A percentile compares a stretch with the other conserved stretches of the same genome.
Conservation (phyloP, 305 asterid genomes). For the Rubia balearica region DNA sequence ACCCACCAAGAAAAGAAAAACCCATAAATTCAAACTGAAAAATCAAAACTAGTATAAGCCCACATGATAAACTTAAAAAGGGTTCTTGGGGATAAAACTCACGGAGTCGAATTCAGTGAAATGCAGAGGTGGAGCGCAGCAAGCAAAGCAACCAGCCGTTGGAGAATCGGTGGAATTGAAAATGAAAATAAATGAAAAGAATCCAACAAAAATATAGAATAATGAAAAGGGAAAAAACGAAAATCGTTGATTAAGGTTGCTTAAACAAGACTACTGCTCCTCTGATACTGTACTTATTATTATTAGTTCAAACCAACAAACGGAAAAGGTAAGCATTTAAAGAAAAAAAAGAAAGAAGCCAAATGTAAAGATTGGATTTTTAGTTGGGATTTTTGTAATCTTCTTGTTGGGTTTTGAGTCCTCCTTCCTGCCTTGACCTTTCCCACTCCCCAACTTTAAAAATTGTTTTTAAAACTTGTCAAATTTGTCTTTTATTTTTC, state of each 20-base stretch:
- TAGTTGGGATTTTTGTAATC: neutral
- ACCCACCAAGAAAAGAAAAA: neutral
- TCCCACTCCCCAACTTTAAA: neutral
- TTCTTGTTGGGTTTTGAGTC: neutral
- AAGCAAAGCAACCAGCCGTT: neutral
- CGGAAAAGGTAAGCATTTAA: neutral
- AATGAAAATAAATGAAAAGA: neutral
- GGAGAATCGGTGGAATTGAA: neutral
- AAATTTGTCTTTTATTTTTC: neutral
- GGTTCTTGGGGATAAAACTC: neutral
- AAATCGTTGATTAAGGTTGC: neutral
- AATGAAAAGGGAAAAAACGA: too few relatives aligned
- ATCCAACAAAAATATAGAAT: neutral
- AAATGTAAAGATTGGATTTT: neutral
- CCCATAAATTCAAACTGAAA: neutral
- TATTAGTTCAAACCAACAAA: neutral
- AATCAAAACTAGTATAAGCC: neutral
- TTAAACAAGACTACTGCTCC: neutral
- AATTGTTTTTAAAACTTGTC: neutral
- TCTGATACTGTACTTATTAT: neutral
- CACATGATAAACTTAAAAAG: neutral
- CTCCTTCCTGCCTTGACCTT: slow-evolving; percentile 15
- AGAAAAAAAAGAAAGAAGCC: neutral
- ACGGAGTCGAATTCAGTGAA: neutral
- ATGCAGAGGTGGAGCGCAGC: slow-evolving; percentile 4